Conservation (phyloP, 331 rosid species). For the Saraca asoca region DNA sequence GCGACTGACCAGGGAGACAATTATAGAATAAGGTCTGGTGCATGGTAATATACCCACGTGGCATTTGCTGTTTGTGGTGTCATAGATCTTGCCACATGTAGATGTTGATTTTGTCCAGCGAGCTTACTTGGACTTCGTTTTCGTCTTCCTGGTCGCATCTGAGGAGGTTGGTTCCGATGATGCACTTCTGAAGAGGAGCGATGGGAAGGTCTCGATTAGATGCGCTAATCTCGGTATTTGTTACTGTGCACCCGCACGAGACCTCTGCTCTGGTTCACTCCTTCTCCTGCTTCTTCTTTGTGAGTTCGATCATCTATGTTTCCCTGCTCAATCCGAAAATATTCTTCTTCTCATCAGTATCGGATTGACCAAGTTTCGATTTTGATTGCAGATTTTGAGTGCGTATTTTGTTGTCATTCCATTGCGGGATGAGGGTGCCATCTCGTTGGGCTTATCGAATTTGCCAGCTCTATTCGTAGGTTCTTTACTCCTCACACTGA, state of each 20-base stretch:
- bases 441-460: constrained; percentile 81
- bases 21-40: not conserved
- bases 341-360: not conserved
- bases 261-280: constrained; percentile 76
- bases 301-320: constrained; percentile 37
- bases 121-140: not conserved
- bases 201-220: constrained; percentile 59
- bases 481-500: constrained; percentile 72
- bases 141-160: too few relatives aligned
- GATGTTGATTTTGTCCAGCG: not conserved
- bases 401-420: constrained; percentile 95
- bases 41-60: too few relatives aligned
- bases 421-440: constrained; percentile 93
- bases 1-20: not conserved
- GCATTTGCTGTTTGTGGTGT: too few relatives aligned
- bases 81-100: constrained; percentile 12
- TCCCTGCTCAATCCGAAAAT: constrained; percentile 10
- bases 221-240: constrained; percentile 61
- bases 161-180: constrained; percentile 2
- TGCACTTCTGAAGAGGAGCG: constrained; percentile 7
- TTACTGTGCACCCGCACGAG: constrained; percentile 88
- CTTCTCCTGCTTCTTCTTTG: constrained; percentile 88
- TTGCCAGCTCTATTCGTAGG: constrained; percentile 81
- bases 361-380: not conserved
- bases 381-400: constrained; percentile 74